phyloP scores from a whole-genome alignment of 2,329 filamentous ascomycete species.

The Neonectria magnoliae region DNA sequence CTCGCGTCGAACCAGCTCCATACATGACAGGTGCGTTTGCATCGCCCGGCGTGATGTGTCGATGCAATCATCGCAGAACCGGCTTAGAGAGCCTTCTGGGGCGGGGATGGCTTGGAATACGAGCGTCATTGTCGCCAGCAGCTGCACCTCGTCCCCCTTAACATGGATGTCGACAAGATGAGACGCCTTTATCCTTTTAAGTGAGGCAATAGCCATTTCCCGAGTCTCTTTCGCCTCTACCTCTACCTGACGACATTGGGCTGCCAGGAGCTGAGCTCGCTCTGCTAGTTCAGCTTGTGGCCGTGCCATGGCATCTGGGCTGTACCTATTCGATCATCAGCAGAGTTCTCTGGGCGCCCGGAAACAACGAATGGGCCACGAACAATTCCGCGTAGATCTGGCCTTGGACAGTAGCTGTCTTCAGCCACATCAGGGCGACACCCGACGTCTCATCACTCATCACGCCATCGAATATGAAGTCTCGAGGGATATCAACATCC shows the following conservation, averaged over 20 bases:
- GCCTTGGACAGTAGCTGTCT: conserved; percentile 65
- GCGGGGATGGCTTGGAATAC: conserved; percentile 63
- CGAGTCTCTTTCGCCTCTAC: conserved; percentile 49
- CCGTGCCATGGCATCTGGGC: conserved; percentile 55
- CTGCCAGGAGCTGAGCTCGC: conserved; percentile 52
- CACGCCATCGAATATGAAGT: conserved; percentile 55
- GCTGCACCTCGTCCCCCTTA: conserved; percentile 58
- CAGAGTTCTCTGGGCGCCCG: neutral
- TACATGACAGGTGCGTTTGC: conserved; percentile 56
- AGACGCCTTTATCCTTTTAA: conserved; percentile 52
- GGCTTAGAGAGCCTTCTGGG: conserved; percentile 51
- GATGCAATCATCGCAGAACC: conserved; percentile 61
- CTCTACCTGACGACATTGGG: conserved; percentile 51
- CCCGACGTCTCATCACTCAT: conserved; percentile 43
- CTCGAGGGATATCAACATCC: conserved; percentile 63
- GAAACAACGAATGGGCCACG: conserved; percentile 14
- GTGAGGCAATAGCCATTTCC: conserved; percentile 48
- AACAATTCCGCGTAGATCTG: conserved; percentile 65
- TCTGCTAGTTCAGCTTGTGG: conserved; percentile 53
- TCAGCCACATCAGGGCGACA: conserved; percentile 65
- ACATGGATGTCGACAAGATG: conserved; percentile 56
- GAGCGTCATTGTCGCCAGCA: conserved; percentile 60
- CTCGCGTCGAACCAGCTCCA: conserved; percentile 54
- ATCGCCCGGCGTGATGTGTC: conserved; percentile 61
- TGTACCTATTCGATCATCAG: conserved; percentile 55